Conservation (phyloP, 352 stramenopile genomes). For the Phytophthora pisi region DNA sequence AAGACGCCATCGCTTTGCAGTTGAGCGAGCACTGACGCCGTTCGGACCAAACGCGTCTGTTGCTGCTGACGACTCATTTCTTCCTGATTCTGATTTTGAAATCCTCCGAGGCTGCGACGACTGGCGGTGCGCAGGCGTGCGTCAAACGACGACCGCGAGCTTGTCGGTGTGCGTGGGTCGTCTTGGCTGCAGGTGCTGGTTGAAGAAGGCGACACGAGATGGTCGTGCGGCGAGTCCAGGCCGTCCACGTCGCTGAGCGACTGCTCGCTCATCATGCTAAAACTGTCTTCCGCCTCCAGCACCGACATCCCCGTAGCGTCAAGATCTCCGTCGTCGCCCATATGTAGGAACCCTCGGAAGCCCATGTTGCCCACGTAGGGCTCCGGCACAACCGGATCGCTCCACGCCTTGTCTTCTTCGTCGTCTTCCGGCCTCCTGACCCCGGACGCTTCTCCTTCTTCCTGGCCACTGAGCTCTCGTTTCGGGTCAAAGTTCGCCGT, state of each 20-base stretch:
- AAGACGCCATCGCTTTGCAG: constrained; percentile 22
- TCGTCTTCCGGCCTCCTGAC: constrained; percentile 21
- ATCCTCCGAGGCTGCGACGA: constrained; percentile 15
- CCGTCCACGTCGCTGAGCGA: constrained; percentile 46
- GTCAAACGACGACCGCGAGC: constrained; percentile 40
- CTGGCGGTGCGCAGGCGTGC: constrained; percentile 11
- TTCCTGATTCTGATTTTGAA: constrained; percentile 14
- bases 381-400: constrained; percentile 19
- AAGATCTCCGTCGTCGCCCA: constrained; percentile 25
- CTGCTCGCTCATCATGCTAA: constrained; percentile 52
- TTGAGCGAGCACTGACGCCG: constrained; percentile 23
- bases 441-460: constrained; percentile 39
- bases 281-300: constrained; percentile 34
- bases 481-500: constrained; percentile 15
- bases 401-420: constrained; percentile 30
- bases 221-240: constrained; percentile 46
- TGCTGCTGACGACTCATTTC: not conserved
- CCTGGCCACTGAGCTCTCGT: constrained; percentile 21
- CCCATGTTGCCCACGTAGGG: constrained; percentile 32
- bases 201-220: constrained; percentile 68
- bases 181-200: constrained; percentile 54
- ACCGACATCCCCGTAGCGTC: constrained; percentile 16
- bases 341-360: constrained; percentile 30
- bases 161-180: constrained; percentile 32
- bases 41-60: constrained; percentile 20